A percentile compares a stretch with the other conserved stretches of the same genome.
phyloP scores from a whole-genome alignment of 495 filamentous ascomycete genomes.

The Hypoxylon fuscum region DNA sequence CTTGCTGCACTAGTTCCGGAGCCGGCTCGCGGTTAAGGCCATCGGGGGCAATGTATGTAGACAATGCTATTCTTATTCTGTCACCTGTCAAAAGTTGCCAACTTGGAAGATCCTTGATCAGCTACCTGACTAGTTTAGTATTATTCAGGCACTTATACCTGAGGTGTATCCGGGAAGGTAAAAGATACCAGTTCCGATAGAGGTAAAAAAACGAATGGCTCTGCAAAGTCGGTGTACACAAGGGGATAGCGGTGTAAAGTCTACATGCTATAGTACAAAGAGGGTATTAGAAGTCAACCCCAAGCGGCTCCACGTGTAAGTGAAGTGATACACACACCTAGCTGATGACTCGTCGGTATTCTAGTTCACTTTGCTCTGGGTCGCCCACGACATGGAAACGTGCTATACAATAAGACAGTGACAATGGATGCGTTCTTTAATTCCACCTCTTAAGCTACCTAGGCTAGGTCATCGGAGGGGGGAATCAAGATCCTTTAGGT shows the following conservation, averaged over 20 bases:
- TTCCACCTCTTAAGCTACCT: background rate
- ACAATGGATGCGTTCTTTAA: background rate
- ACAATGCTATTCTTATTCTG: conserved; percentile 34
- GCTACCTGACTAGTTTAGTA: conserved; percentile 12
- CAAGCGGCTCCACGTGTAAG: conserved; percentile 35
- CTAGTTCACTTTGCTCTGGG: background rate
- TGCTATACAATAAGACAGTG: background rate
- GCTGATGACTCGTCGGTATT: conserved; percentile 12
- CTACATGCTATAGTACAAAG: background rate
- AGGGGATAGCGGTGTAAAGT: conserved; percentile 32
- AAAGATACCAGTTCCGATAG: background rate
- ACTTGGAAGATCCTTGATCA: conserved; percentile 28
- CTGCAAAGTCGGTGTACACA: conserved; percentile 35
- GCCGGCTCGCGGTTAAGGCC: conserved; percentile 23
- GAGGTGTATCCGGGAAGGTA: conserved; percentile 8
- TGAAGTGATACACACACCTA: conserved; percentile 33
- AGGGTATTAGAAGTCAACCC: conserved; percentile 15
- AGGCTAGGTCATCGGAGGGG: background rate
- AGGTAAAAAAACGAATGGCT: background rate
- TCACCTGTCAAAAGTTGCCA: conserved; percentile 28
- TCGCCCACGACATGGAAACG: background rate
- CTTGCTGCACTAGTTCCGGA: conserved; percentile 26
- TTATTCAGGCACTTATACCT: conserved; percentile 11
- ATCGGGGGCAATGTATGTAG: conserved; percentile 10
- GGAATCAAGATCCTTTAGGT: conserved; percentile 10